Percentiles rank a stretch among this genome's conserved stretches.
Conservation (phyloP, 2,329 filamentous ascomycete genomes). For the Moelleriella libera region DNA sequence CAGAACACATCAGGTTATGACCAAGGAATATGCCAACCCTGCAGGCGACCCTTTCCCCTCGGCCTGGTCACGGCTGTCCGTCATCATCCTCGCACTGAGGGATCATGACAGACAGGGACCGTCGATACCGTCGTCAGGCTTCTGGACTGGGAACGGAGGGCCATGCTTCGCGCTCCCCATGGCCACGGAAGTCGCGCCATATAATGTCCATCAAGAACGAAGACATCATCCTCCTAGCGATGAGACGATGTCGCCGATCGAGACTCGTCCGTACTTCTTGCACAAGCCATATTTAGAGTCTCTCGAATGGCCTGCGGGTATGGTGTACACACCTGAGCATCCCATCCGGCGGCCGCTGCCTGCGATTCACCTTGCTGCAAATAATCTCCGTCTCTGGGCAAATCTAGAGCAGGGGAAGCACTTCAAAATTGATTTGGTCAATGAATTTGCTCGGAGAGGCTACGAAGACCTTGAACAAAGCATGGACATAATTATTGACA, state of each 20-base stretch:
- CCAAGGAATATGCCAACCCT: slow-evolving; percentile 1
- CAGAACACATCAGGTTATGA: slow-evolving; percentile 2
- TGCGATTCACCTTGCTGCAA: background rate
- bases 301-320: background rate
- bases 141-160: slow-evolving; percentile 6
- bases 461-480: too few relatives aligned
- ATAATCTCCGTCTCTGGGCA: background rate
- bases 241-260: background rate
- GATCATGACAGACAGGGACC: background rate
- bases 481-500: too few relatives aligned
- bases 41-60: background rate
- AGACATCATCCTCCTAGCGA: background rate
- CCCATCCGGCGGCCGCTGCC: slow-evolving; percentile 2
- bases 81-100: background rate
- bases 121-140: background rate
- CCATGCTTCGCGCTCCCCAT: slow-evolving; percentile 7
- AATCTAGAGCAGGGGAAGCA: background rate
- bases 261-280: background rate
- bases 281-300: background rate
- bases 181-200: slow-evolving; percentile 5
- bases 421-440: background rate
- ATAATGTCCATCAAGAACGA: background rate
- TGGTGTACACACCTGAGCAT: background rate
- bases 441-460: background rate
- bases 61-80: slow-evolving; percentile 1